Evolutionary conservation across 768 basidiomycete genomes (phyloP), one percentile per base, ranked within the genome.

Genomic region (Rhizopogon sp.): DNA sequence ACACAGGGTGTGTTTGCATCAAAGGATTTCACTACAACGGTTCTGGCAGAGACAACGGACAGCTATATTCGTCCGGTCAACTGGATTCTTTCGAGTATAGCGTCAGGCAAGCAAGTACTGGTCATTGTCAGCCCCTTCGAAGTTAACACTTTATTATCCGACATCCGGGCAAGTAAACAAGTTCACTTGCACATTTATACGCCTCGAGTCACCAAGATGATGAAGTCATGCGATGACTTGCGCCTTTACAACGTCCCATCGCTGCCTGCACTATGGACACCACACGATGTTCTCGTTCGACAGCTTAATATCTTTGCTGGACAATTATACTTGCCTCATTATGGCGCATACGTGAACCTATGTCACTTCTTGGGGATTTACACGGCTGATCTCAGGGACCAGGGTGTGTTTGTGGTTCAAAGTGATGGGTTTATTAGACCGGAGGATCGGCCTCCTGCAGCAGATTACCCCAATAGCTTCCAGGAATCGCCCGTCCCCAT

Each of bases 281-380:
- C 63, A 1, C 45, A 56, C 2, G 41, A 51, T 3, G 37, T 54
- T 7, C 46, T 64, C 8, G 66, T 66, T 29, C 52, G 50, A 22
- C 75, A 77, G 46, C 63, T 80, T 39, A 77, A 74, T 39, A 56
- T 79, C 31, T 77, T 73, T 59, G 74, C 77, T 13, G 78, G 76
- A 2, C 76, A 80, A 52, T 65, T 80, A 2, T 80, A 74, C 53
- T 52, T 78, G 39, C 62, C 61, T 9, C 61, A 72, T 20, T 60
- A 68, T 25, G 55, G 54, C 6, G 60, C 69, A 1, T 79, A 78
- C 50, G 56, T 56, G 22, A 58, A 54, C 1, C 35, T 75, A 10
- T 77, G 78, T 54, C 56, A 61, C 28, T 64, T 72, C 53, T 62
- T 80, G 33, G 71, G 77, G 3, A 22, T 78, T 13, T 58, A 66